Conservation (phyloP, 495 filamentous ascomycete species). For the Acidomyces sp. region DNA sequence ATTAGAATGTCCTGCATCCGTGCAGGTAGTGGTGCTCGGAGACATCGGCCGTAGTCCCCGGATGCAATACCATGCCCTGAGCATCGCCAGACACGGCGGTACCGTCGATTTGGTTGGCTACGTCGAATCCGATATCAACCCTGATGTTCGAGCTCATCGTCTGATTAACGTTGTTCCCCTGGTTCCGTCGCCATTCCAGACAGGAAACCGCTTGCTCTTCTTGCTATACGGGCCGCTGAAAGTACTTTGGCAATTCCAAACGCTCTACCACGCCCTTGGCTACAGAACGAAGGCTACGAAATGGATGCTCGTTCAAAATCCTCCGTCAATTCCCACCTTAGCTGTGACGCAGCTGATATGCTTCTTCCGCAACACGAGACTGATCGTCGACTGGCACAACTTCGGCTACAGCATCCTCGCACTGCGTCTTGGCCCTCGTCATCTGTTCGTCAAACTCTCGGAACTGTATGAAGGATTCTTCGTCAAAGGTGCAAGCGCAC, state of each 20-base stretch:
- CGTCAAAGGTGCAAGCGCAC: constrained; percentile 51
- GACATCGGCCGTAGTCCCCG: constrained; percentile 92
- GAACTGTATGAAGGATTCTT: constrained; percentile 63
- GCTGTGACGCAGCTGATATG: constrained; percentile 58
- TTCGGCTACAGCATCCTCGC: constrained; percentile 94
- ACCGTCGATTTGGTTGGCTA: constrained; percentile 82
- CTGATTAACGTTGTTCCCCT: constrained; percentile 57
- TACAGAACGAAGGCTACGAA: constrained; percentile 57
- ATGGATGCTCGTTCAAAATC: constrained; percentile 86
- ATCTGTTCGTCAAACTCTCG: constrained; percentile 65
- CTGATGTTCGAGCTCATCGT: constrained; percentile 52
- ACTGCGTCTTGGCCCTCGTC: constrained; percentile 44
- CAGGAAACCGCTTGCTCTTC: constrained; percentile 64
- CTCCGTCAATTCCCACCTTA: constrained; percentile 86
- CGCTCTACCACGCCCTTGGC: constrained; percentile 54
- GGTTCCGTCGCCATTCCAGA: constrained; percentile 50
- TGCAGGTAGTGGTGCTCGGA: constrained; percentile 89
- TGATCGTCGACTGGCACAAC: constrained; percentile 98
- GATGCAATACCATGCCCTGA: constrained; percentile 97
- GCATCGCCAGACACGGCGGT: constrained; percentile 72
- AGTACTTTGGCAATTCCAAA: constrained; percentile 64
- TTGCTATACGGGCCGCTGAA: constrained; percentile 71
- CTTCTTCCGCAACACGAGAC: constrained; percentile 61
- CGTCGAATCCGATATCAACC: constrained; percentile 57
- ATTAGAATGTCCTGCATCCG: constrained; percentile 33